A percentile compares a stretch with the other conserved stretches of the same genome.
Conservation (phyloP, 352 stramenopile species). For the Blastocystis sp. region DNA sequence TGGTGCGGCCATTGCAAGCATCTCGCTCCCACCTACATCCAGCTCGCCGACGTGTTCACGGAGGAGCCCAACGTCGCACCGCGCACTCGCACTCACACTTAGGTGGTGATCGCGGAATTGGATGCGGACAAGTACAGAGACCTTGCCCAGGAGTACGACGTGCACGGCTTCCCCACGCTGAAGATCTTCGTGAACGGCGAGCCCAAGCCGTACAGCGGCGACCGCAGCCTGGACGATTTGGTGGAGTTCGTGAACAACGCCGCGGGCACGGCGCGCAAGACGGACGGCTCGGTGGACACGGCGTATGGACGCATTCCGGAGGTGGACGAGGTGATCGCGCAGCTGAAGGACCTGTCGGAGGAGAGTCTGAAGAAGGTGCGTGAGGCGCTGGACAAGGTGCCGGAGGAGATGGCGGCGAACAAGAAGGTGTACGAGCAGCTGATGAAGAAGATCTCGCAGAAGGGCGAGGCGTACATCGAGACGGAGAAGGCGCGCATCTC, state of each 20-base stretch:
- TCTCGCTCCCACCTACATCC: slow-evolving; percentile 80
- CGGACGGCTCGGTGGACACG: slow-evolving; percentile 37
- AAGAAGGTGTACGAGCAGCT: slow-evolving; percentile 54
- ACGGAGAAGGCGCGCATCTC: slow-evolving; percentile 52
- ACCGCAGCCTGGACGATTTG: slow-evolving; percentile 50
- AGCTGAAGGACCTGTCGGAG: slow-evolving; percentile 17
- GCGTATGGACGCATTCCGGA: slow-evolving; percentile 33
- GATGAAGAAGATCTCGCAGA: slow-evolving; percentile 63
- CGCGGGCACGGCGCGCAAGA: slow-evolving; percentile 27
- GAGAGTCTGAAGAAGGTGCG: slow-evolving; percentile 63
- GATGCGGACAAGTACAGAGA: slow-evolving; percentile 75
- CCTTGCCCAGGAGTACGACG: slow-evolving; percentile 20
- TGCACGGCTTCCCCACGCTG: slow-evolving; percentile 58
- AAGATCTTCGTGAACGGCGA: slow-evolving; percentile 56
- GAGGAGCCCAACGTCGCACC: slow-evolving; percentile 14
- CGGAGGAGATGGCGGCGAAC: slow-evolving; percentile 16
- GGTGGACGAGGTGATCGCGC: slow-evolving; percentile 35
- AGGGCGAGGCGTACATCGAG: slow-evolving; percentile 40
- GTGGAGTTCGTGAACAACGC: slow-evolving; percentile 66
- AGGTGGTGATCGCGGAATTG: slow-evolving; percentile 86
- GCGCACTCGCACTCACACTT: no score
- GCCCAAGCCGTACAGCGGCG: slow-evolving; percentile 37
- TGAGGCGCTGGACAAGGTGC: slow-evolving; percentile 35
- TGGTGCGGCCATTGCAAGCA: slow-evolving; percentile 75
- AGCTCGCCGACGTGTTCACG: slow-evolving; percentile 63